Base-by-base conservation (phyloP, 1,139 yeast species). In the Kodamaea sp. region DNA sequence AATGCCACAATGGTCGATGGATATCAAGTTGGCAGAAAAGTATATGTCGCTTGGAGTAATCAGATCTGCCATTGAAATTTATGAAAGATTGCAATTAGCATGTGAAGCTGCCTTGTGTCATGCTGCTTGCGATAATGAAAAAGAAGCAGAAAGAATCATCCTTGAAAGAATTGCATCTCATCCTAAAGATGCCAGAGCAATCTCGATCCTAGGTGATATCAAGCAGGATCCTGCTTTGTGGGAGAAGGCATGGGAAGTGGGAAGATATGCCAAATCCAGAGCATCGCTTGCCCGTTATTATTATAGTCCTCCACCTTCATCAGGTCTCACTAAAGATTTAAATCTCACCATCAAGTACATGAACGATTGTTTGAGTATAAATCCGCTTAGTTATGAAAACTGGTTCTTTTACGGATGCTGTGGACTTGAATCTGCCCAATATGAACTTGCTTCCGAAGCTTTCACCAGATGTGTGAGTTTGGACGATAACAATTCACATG, bases 381-480 rank as follows among this genome's bases (percentile, higher is more conserved):
- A 83, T 52, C 95, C 97, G n/a, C 66, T 88, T 38, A 80, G 76
- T 48, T 79, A 76, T 49, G 86, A 84, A 21, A 86, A 94, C 29
- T 90, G 97, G 96, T 92, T 81, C 57, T 77, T 89, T 50, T 90
- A 90, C 51, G 97, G 98, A 4, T 87, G 96, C 52, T 73, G 90
- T 38, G 96, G 95, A 0, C 66, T 94, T 32, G 96, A 89, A 52
- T 61, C 80, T 9, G 73, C 66, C 8, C 81, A 84, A 47, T 86
- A 73, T 63, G 85, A 81, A 24, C 62, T 86, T 30, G 96, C 97
- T 0, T 82, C 96, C 0, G 95, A 88, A 53, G 97, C 97, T 0
- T 90, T 94, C 56, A 83, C 96, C 2, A 70, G 97, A 50, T 89
- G 97, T 63, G 92, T 89, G 18, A 71, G 96, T 0, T 59, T 92